Base-by-base conservation (phyloP, 306 rosid species). In the Ormosia emarginata region DNA sequence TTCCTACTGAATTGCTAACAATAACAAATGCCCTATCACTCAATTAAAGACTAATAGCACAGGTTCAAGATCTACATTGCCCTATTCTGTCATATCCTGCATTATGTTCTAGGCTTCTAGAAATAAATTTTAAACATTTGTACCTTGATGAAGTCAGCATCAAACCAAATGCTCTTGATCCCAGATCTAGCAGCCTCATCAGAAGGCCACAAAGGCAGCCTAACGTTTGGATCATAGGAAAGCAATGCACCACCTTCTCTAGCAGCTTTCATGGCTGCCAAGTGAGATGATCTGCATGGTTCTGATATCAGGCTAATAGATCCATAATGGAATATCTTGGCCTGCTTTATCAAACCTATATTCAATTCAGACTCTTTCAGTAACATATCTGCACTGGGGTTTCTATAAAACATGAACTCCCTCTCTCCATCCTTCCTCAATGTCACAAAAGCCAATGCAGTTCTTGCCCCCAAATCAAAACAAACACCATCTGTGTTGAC, bases 341-440 rank as follows among this genome's bases (percentile, higher is more conserved):
- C 78, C 75, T 75, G 2, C 86, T 89, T 86, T 15, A 91, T 88
- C 83, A 89, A 61, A 76, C 55, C 81, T 72, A 75, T 63, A 1
- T 91, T 88, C 55, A 91, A 70, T 65, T 91, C 95, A 30, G 95
- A 80, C 7, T 89, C 91, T 64, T 40, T 75, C 14, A 91, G 81
- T 49, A 91, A 71, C 95, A 91, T 91, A 77, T 91, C 93, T 12
- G 95, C 93, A 82, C 95, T 91, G 1, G 95, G 95, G 13, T 91
- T 91, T 34, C 95, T 86, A 17, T 91, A 91, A 58, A 91, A 89
- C 93, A 91, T 89, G 87, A 91, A 91, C 80, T 91, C 95, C 73
- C 95, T 91, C 86, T 91, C 95, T 56, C 95, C 95, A 66, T 88
- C 83, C 18, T 75, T 84, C 71, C 78, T 89, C 73, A 91, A 41